phyloP scores from a whole-genome alignment of 1,139 yeast genomes.

The Geotrichum histeridarum region DNA sequence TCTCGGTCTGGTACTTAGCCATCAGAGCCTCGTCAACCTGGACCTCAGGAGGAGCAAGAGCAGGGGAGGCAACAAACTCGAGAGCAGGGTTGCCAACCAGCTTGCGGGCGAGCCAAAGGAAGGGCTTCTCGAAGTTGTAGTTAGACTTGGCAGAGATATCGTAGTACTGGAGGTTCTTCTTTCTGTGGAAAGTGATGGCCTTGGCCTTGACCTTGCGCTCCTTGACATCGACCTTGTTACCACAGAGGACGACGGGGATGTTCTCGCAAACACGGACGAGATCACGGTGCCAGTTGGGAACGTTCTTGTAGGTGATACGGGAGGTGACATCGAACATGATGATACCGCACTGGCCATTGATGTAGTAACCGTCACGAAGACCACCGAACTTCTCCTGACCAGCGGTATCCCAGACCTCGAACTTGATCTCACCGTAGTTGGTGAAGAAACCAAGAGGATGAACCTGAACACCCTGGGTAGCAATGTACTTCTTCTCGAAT shows the following conservation, averaged over 20 bases:
- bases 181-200: slow-evolving; percentile 99
- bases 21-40: slow-evolving; percentile 92
- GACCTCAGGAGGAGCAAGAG: slow-evolving; percentile 99
- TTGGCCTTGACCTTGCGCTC: slow-evolving; percentile 99
- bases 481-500: slow-evolving; percentile 97
- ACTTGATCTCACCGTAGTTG: slow-evolving; percentile 96
- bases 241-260: slow-evolving; percentile 97
- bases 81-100: slow-evolving; percentile 96
- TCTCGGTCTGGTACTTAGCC: slow-evolving; percentile 98
- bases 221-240: slow-evolving; percentile 98
- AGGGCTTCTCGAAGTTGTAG: slow-evolving; percentile 99
- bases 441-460: slow-evolving; percentile 98
- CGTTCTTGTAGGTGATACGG: slow-evolving; percentile 98
- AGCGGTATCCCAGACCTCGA: slow-evolving; percentile 99
- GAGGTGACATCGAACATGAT: slow-evolving; percentile 99
- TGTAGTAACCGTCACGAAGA: slow-evolving; percentile 98
- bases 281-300: slow-evolving; percentile 99
- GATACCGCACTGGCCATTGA: slow-evolving; percentile 99
- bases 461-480: slow-evolving; percentile 98
- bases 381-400: slow-evolving; percentile 99
- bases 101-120: slow-evolving; percentile 99
- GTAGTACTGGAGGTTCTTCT: slow-evolving; percentile 98
- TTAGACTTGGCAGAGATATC: slow-evolving; percentile 99
- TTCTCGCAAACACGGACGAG: slow-evolving; percentile 99
- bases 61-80: slow-evolving; percentile 98